These are phyloP conservation scores for Amylostereum chailletii DNA, from an alignment of 1,284 basidiomycete genomes.

Conservation along the genomic window DNA sequence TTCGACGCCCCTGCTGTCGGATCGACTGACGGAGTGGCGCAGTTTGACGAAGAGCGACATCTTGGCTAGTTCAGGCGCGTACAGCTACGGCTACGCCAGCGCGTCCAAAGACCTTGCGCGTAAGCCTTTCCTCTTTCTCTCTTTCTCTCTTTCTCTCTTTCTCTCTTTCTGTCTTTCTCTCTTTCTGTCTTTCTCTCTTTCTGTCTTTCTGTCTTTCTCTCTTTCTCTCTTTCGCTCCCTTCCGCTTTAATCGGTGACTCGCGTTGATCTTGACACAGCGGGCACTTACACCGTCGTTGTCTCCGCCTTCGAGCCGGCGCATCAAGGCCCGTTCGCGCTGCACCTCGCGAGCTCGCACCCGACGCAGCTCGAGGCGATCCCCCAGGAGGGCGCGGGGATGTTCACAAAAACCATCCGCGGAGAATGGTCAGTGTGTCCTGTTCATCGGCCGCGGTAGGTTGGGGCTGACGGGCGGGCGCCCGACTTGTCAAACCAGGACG, in stretches of 20 bases:
- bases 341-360: slow-evolving; percentile 52
- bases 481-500: slow-evolving; percentile 33
- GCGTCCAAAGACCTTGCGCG: slow-evolving; percentile 44
- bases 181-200: not conserved
- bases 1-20: no score
- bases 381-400: slow-evolving; percentile 90
- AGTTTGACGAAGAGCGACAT: slow-evolving; percentile 63
- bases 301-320: slow-evolving; percentile 74
- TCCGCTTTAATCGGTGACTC: not conserved
- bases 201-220: not conserved
- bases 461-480: not conserved
- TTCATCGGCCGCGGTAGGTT: not conserved
- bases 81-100: slow-evolving; percentile 72
- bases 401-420: slow-evolving; percentile 61
- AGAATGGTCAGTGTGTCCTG: slow-evolving; percentile 46
- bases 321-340: slow-evolving; percentile 58
- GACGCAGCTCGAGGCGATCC: slow-evolving; percentile 71
- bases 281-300: slow-evolving; percentile 78
- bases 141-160: not conserved
- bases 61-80: slow-evolving; percentile 68
- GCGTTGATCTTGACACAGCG: slow-evolving; percentile 31
- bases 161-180: not conserved
- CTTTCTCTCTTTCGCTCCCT: not conserved
- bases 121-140: slow-evolving; percentile 24
- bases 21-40: not conserved